These are phyloP conservation scores for Scutellaria galericulata DNA, from an alignment of 257 asterid genomes.

Conservation along the genomic window DNA sequence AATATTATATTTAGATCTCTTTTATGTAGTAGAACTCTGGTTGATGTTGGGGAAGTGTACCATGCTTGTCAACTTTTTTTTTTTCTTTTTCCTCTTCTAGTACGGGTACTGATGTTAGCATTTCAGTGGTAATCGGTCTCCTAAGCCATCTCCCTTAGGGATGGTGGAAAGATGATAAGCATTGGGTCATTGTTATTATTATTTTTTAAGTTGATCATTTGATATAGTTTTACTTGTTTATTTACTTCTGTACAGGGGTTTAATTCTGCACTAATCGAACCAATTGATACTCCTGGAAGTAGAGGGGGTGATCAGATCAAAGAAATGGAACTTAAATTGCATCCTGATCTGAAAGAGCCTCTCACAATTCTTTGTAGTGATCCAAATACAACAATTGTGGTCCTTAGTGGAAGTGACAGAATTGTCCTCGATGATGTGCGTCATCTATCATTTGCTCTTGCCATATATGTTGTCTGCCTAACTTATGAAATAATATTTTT, in stretches of 20 bases:
- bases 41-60: neutral
- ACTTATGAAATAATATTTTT: constrained; percentile 35
- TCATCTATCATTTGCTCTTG: constrained; percentile 18
- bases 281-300: constrained; percentile 78
- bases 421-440: constrained; percentile 74
- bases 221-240: constrained; percentile 21
- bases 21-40: neutral
- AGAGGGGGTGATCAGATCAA: constrained; percentile 84
- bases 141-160: neutral
- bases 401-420: constrained; percentile 94
- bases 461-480: neutral
- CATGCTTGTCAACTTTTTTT: neutral
- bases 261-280: constrained; percentile 84
- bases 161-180: neutral
- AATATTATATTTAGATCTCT: neutral
- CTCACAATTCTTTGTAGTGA: constrained; percentile 70
- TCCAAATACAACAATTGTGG: constrained; percentile 84
- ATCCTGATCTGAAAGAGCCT: constrained; percentile 76
- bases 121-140: neutral
- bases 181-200: neutral
- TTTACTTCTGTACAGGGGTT: constrained; percentile 58
- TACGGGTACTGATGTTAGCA: neutral
- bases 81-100: too few species aligned
- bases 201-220: neutral
- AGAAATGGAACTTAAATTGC: constrained; percentile 95